phyloP scores from a whole-genome alignment of 2,329 filamentous ascomycete genomes.

The Trichothecium sympodiale region DNA sequence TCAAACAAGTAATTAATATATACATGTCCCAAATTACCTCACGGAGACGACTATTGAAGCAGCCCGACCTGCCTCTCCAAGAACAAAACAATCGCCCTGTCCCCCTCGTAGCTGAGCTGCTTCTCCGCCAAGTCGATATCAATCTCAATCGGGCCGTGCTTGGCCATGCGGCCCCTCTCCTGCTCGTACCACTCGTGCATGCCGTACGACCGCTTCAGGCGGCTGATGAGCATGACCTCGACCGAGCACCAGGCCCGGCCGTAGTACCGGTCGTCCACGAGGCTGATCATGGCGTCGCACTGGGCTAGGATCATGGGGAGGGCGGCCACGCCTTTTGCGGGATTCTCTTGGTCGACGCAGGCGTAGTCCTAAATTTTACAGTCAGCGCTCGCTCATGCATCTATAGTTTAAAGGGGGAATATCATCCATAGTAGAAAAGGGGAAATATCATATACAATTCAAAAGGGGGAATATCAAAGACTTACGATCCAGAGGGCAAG shows the following conservation, averaged over 20 bases:
- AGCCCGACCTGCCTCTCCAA: constrained; percentile 14
- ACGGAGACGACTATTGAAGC: too few species aligned
- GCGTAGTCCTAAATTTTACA: constrained; percentile 25
- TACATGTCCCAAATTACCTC: too few species aligned
- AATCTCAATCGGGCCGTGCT: constrained; percentile 4
- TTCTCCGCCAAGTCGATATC: constrained; percentile 7
- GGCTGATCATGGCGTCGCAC: constrained; percentile 27
- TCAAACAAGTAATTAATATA: too few species aligned
- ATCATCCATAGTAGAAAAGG: too few species aligned
- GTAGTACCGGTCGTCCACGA: constrained; percentile 22
- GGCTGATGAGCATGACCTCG: constrained; percentile 21
- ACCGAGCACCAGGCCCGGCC: constrained; percentile 25
- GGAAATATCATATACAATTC: not conserved
- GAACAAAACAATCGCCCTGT: constrained; percentile 13
- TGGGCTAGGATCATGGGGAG: constrained; percentile 25
- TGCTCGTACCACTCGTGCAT: constrained; percentile 22
- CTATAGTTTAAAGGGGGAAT: not conserved
- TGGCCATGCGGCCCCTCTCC: constrained; percentile 1
- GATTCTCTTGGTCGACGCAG: constrained; percentile 24
- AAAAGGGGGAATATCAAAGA: not conserved
- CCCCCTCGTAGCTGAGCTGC: constrained; percentile 10
- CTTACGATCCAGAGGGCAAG: constrained; percentile 19
- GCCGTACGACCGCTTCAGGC: constrained; percentile 17
- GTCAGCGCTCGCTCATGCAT: not conserved
- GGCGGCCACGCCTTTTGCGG: constrained; percentile 18